Conservation (phyloP, 2,329 filamentous ascomycete species). For the Curvularia sp. region DNA sequence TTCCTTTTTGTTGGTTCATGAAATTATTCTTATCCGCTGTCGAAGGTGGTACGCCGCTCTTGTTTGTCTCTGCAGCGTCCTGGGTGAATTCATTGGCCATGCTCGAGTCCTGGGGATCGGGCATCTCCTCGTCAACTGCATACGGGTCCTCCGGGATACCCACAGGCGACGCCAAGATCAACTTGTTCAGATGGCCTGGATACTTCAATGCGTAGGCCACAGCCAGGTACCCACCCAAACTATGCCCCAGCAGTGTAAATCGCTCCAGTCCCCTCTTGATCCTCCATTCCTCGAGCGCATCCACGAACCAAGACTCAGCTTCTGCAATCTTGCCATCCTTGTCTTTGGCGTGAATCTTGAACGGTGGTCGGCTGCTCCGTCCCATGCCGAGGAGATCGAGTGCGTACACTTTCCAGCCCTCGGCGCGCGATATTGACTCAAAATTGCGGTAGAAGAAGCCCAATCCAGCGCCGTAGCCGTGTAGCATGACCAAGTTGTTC, state of each 20-base stretch:
- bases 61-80: slow-evolving; percentile 67
- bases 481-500: slow-evolving; percentile 91
- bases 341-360: slow-evolving; percentile 84
- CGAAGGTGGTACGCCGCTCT: slow-evolving; percentile 75
- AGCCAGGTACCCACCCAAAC: slow-evolving; percentile 91
- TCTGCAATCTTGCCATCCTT: slow-evolving; percentile 81
- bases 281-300: slow-evolving; percentile 96
- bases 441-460: slow-evolving; percentile 99
- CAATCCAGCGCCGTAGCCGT: slow-evolving; percentile 94
- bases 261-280: slow-evolving; percentile 85
- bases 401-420: slow-evolving; percentile 88
- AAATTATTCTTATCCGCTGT: slow-evolving; percentile 63
- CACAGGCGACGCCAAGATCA: slow-evolving; percentile 92
- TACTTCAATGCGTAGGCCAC: slow-evolving; percentile 97
- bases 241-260: slow-evolving; percentile 93
- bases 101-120: slow-evolving; percentile 74
- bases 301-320: slow-evolving; percentile 94
- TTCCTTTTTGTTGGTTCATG: slow-evolving; percentile 57
- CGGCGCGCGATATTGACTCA: slow-evolving; percentile 78
- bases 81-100: slow-evolving; percentile 80
- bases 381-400: slow-evolving; percentile 97
- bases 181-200: slow-evolving; percentile 90
- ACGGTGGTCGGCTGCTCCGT: slow-evolving; percentile 80
- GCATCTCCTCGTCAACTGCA: slow-evolving; percentile 80
- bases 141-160: slow-evolving; percentile 95